A percentile compares a stretch with the other conserved stretches of the same genome.
Evolutionary conservation across 306 rosid species (phyloP).

Genomic region (Amphicarpaea edgeworthii): DNA sequence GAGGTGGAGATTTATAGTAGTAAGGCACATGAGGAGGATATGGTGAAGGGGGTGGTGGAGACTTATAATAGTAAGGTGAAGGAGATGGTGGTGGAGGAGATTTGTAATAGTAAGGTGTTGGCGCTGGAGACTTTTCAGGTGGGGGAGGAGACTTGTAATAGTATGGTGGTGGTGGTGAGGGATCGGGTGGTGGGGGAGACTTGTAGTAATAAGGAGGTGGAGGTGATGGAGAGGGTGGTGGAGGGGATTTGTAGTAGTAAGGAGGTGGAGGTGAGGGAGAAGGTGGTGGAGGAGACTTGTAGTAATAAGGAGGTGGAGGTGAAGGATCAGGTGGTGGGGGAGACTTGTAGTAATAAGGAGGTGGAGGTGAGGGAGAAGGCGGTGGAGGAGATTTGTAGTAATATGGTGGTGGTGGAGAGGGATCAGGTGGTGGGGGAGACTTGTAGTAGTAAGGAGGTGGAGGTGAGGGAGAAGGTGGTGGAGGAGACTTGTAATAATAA

Average conservation of each 20-base stretch:
- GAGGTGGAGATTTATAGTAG: constrained; percentile 24
- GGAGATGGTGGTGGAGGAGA: not conserved
- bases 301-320: not conserved
- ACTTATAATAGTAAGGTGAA: not conserved
- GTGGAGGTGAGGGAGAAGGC: not conserved
- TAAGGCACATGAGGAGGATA: not conserved
- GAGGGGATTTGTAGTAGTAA: constrained; percentile 10
- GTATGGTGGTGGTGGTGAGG: not conserved
- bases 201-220: not conserved
- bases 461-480: not conserved
- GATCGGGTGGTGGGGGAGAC: not conserved
- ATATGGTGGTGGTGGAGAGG: not conserved
- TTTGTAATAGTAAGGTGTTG: not conserved
- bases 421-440: not conserved
- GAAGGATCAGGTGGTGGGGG: not conserved
- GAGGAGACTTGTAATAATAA: not conserved
- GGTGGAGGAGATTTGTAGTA: not conserved
- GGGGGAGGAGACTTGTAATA: not conserved
- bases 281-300: constrained; percentile 14
- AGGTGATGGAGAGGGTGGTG: not conserved
- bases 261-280: not conserved
- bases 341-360: not conserved
- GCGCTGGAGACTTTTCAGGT: not conserved
- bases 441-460: not conserved
- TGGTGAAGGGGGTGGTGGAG: not conserved